Evolutionary conservation across 305 asterid species (phyloP).

Genomic region (Coffea humblotiana): DNA sequence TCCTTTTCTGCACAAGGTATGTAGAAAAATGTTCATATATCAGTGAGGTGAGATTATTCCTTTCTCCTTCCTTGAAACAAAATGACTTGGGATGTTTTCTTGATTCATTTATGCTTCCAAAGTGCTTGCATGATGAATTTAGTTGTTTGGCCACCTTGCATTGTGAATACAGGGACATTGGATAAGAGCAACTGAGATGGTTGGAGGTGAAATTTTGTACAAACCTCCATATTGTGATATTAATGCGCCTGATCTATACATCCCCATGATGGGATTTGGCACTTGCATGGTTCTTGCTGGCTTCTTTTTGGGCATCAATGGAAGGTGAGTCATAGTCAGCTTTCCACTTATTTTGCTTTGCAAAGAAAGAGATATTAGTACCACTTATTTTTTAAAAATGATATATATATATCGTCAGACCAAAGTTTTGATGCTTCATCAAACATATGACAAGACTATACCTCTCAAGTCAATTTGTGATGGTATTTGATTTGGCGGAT

Average conservation of each 20-base stretch:
- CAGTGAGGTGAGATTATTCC: not conserved
- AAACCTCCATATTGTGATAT: constrained; percentile 59
- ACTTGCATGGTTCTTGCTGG: constrained; percentile 62
- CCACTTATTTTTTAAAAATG: too few relatives aligned
- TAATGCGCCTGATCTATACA: constrained; percentile 71
- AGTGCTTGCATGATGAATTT: too few relatives aligned
- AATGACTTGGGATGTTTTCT: too few relatives aligned
- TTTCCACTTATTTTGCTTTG: not conserved
- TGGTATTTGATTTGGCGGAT: too few relatives aligned
- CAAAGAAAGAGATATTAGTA: not conserved
- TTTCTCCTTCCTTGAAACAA: not conserved
- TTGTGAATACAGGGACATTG: constrained; percentile 46
- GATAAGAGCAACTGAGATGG: constrained; percentile 50
- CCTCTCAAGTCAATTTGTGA: too few relatives aligned
- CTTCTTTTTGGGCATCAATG: constrained; percentile 53
- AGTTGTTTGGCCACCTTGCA: not conserved
- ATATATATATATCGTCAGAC: too few relatives aligned
- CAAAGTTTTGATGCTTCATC: too few relatives aligned
- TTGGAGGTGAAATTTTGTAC: constrained; percentile 38
- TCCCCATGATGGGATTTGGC: constrained; percentile 65
- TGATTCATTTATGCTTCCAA: too few relatives aligned
- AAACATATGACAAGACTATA: too few relatives aligned
- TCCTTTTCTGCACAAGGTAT: constrained; percentile 66
- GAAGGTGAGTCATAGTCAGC: constrained; percentile 42
- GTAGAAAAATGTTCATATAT: not conserved